Evolutionary conservation across 2,329 filamentous ascomycete species (phyloP).

Genomic region (Botrytis porri): DNA sequence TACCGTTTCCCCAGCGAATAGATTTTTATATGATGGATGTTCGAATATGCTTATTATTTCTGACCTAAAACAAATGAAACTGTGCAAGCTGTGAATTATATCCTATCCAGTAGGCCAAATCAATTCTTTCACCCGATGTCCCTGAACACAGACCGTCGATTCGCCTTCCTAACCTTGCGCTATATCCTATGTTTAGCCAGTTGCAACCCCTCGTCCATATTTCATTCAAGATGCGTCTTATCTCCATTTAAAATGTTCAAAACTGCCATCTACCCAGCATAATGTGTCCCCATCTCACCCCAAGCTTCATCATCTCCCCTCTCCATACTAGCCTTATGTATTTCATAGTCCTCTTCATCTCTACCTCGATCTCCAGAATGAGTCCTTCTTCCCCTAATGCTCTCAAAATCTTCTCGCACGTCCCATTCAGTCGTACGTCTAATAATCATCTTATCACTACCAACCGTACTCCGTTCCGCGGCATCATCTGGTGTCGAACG

Average conservation of each 20-base stretch:
- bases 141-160: background rate
- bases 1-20: background rate
- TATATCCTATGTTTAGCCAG: background rate
- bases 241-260: background rate
- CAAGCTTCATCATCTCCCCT: background rate
- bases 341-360: slow-evolving; percentile 4
- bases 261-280: background rate
- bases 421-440: slow-evolving; percentile 25
- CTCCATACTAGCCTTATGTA: slow-evolving; percentile 1
- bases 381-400: background rate
- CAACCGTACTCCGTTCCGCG: slow-evolving; percentile 21
- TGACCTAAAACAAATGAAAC: background rate
- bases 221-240: background rate
- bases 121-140: background rate
- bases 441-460: slow-evolving; percentile 27
- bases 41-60: background rate
- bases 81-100: background rate
- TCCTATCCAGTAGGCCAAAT: background rate
- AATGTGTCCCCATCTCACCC: slow-evolving; percentile 3
- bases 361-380: background rate
- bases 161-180: background rate
- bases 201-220: background rate
- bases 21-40: background rate
- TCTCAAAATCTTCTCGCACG: slow-evolving; percentile 20
- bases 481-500: slow-evolving; percentile 22